Evolutionary conservation across 75 land plant species (phyloP).

Genomic region (Selaginella tamariscina): DNA sequence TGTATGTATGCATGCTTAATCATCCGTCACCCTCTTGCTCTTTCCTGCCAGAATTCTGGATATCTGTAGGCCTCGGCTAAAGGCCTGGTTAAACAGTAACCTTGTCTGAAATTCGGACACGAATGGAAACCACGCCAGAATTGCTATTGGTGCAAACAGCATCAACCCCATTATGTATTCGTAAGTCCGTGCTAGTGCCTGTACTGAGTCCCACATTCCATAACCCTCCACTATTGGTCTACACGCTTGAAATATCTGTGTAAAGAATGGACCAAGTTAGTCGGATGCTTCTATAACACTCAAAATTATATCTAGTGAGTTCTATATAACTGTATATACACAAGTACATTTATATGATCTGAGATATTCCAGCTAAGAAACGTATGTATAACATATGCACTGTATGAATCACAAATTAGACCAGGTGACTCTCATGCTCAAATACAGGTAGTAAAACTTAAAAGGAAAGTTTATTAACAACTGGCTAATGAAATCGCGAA

Average conservation of each 20-base stretch:
- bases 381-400: too few species aligned
- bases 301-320: too few species aligned
- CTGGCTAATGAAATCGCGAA: not conserved
- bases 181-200: constrained; percentile 75
- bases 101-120: constrained; percentile 94
- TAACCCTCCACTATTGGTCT: constrained; percentile 41
- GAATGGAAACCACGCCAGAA: constrained; percentile 95
- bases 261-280: too few species aligned
- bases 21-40: constrained; percentile 17
- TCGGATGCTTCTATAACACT: too few species aligned
- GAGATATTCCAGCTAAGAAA: too few species aligned
- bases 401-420: too few species aligned
- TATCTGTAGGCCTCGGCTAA: constrained; percentile 94
- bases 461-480: not conserved
- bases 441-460: too few species aligned
- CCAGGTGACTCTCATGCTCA: too few species aligned
- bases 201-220: constrained; percentile 84
- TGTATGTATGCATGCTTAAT: too few species aligned
- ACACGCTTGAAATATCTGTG: constrained; percentile 81
- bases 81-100: constrained; percentile 90
- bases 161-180: constrained; percentile 75
- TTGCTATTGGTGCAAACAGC: constrained; percentile 64
- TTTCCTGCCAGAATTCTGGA: constrained; percentile 83
- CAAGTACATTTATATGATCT: too few species aligned
- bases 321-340: too few species aligned